These are phyloP conservation scores for Cutaneotrichosporon sp. DNA, from an alignment of 1,284 basidiomycete genomes.

Conservation along the genomic window DNA sequence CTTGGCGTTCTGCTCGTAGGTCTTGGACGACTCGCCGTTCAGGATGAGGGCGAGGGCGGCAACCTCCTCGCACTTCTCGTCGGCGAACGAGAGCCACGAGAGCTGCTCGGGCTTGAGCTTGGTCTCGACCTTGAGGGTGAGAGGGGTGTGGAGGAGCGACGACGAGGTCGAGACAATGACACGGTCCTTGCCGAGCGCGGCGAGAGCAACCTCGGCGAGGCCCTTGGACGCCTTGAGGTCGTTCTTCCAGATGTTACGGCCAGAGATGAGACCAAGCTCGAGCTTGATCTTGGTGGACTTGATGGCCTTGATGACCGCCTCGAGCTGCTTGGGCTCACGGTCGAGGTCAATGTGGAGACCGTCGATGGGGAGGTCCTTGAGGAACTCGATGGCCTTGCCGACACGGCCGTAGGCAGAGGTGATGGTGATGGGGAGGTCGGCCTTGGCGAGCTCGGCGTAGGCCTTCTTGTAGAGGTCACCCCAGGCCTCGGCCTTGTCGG, in stretches of 20 bases:
- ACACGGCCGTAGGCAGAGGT: constrained; percentile 97
- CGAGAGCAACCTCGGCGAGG: constrained; percentile 77
- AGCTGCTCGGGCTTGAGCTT: constrained; percentile 86
- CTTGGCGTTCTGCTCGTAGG: constrained; percentile 78
- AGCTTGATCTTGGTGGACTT: constrained; percentile 75
- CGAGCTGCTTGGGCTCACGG: constrained; percentile 86
- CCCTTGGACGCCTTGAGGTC: constrained; percentile 83
- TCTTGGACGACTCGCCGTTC: constrained; percentile 69
- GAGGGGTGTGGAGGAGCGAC: constrained; percentile 96
- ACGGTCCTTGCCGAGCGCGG: constrained; percentile 73
- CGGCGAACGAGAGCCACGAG: constrained; percentile 98
- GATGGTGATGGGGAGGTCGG: constrained; percentile 85
- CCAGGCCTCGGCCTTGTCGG: constrained; percentile 74
- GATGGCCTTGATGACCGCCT: constrained; percentile 73
- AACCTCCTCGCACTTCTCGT: constrained; percentile 94
- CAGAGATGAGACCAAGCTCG: constrained; percentile 94
- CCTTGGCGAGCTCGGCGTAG: constrained; percentile 75
- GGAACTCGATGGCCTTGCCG: constrained; percentile 82
- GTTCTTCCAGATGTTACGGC: constrained; percentile 99
- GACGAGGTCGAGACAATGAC: constrained; percentile 94
- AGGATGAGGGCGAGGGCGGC: constrained; percentile 76
- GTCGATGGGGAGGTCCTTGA: constrained; percentile 87
- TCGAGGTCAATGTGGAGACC: constrained; percentile 96
- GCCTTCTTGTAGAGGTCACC: constrained; percentile 76
- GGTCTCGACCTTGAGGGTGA: constrained; percentile 87